phyloP scores from a whole-genome alignment of 306 rosid genomes.

The Castanea sativa region DNA sequence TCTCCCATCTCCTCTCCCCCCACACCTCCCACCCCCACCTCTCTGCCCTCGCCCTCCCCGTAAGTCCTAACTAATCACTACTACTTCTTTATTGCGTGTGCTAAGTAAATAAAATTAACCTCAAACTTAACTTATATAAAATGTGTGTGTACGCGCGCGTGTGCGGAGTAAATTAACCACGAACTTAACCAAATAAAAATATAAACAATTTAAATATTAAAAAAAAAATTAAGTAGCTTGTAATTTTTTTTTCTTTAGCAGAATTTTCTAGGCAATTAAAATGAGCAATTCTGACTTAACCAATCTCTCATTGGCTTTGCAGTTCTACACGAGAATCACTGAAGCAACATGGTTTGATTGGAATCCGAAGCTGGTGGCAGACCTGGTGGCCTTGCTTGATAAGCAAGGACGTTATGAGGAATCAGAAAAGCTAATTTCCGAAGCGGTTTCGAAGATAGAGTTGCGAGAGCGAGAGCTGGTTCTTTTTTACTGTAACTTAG shows the following conservation, averaged over 20 bases:
- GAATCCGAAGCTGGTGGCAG: constrained; percentile 64
- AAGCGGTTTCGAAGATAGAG: constrained; percentile 43
- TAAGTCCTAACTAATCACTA: constrained; percentile 20
- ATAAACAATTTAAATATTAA: no score
- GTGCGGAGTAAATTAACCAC: neutral
- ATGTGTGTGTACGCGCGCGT: neutral
- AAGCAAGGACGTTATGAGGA: constrained; percentile 36
- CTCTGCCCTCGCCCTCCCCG: constrained; percentile 54
- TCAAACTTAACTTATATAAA: no score
- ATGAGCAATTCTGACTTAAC: neutral
- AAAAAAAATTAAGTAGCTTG: no score
- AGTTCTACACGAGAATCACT: constrained; percentile 58
- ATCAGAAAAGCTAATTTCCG: constrained; percentile 45
- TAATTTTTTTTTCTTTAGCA: neutral
- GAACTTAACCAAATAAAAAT: no score
- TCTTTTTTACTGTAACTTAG: constrained; percentile 53
- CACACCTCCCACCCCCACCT: constrained; percentile 47
- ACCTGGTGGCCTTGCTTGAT: constrained; percentile 61
- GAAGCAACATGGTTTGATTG: constrained; percentile 69
- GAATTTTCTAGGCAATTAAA: neutral
- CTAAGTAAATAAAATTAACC: no score
- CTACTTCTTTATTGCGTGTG: neutral
- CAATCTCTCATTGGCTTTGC: constrained; percentile 7
- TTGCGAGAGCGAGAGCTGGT: constrained; percentile 49
- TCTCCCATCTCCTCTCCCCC: constrained; percentile 68